Base-by-base conservation (phyloP, 768 basidiomycete genomes). In the Mycena pura region DNA sequence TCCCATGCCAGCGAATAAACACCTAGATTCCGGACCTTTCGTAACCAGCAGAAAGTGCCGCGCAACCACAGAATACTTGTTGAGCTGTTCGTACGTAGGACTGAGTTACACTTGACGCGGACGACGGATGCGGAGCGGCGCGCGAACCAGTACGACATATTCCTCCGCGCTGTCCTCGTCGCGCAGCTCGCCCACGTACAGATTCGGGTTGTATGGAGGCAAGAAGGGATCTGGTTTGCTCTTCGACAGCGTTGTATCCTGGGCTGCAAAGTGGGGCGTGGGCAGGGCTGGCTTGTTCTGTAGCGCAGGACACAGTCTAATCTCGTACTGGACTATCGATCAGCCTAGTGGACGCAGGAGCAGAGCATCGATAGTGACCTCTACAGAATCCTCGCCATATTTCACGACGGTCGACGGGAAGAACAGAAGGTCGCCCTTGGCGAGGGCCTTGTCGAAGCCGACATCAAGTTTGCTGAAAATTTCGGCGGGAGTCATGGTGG, bases 31-130 rank as follows among this genome's bases (percentile, higher is more conserved):
- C 79, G 34, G 46, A 92, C 93, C 90, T 82, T 92, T 93, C 21
- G 92, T 91, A 41, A 92, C 86, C 52, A 97, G 74, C n/a, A 97
- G 79, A 68, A 97, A 94, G 70, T 98, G 96, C 43, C 87, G 80
- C 0, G 89, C 90, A 9, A 92, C 84, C 19, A 97, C 85, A 29
- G 93, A 88, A 74, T 84, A 96, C 76, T 93, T 95, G 76, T 95
- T 95, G 69, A 95, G 76, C 92, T 95, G 41, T 52, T 34, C 22
- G n/a, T 36, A 40, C 44, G 59, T 22, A 31, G 19, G 45, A 47
- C 32, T 34, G 57, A 44, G 44, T 27, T 29, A 25, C 29, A 39
- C 51, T 22, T 22, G 14, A 25, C 27, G 54, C 40, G 38, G 13
- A 36, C 15, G 21, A 21, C 19, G 22, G 31, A 48, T 32, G 19